phyloP scores from a whole-genome alignment of 192 early-diverging fungal species.

The Chytriomyces sp. region DNA sequence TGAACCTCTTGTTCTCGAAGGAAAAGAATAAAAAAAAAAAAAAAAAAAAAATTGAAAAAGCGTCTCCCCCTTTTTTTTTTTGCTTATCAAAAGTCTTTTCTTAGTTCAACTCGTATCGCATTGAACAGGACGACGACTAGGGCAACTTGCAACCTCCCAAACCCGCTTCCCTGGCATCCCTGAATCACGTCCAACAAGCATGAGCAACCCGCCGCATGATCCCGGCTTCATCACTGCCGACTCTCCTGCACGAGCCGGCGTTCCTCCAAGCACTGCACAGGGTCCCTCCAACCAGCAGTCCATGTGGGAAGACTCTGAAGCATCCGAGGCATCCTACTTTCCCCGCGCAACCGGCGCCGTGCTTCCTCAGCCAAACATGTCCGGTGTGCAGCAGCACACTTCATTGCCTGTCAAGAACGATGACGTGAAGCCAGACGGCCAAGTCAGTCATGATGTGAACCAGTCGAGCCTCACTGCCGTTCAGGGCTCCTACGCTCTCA shows the following conservation, averaged over 20 bases:
- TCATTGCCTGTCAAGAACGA: not conserved
- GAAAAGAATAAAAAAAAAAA: too few relatives aligned
- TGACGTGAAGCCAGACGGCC: constrained; percentile 6
- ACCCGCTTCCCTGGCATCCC: too few relatives aligned
- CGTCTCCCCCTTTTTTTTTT: too few relatives aligned
- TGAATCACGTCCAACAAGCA: too few relatives aligned
- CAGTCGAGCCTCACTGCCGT: not conserved
- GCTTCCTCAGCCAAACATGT: constrained; percentile 10
- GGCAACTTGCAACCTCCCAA: too few relatives aligned
- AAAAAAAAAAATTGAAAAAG: too few relatives aligned
- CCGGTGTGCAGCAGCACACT: not conserved
- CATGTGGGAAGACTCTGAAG: constrained; percentile 27
- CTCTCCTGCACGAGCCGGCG: not conserved
- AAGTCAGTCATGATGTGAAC: not conserved
- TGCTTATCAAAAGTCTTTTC: too few relatives aligned
- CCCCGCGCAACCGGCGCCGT: constrained; percentile 6
- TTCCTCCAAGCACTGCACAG: not conserved
- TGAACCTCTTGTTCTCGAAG: too few relatives aligned
- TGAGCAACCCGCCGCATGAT: too few relatives aligned
- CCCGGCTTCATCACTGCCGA: not conserved
- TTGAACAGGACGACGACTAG: too few relatives aligned
- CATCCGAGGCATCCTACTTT: constrained; percentile 17
- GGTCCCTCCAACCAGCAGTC: not conserved
- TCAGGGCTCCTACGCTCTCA: constrained; percentile 50
- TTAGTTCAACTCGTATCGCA: too few relatives aligned